phyloP scores from a whole-genome alignment of 169 alveolate species.

The Plasmodium ovale region DNA sequence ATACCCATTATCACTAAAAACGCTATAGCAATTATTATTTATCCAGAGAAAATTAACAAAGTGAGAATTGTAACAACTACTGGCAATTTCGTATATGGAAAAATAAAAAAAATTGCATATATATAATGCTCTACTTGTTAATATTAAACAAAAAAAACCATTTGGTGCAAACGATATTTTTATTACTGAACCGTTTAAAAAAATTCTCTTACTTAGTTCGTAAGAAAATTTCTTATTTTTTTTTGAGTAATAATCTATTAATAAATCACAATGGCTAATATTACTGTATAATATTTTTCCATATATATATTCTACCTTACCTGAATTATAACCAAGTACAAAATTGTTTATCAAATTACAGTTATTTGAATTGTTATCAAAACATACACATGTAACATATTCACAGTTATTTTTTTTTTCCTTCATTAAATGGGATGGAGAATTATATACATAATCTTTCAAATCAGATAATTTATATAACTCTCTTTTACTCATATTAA shows the following conservation, averaged over 20 bases:
- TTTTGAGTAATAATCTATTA: conserved; percentile 73
- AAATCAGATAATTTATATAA: conserved; percentile 39
- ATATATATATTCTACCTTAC: conserved; percentile 65
- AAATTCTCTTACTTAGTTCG: conserved; percentile 60
- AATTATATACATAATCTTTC: conserved; percentile 47
- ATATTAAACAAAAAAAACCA: conserved; percentile 73
- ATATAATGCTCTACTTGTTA: conserved; percentile 65
- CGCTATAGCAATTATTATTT: conserved; percentile 45
- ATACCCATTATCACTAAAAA: conserved; percentile 58
- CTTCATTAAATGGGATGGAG: conserved; percentile 67
- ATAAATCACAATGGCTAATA: conserved; percentile 75
- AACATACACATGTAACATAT: conserved; percentile 75
- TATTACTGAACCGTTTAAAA: conserved; percentile 63
- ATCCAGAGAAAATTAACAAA: conserved; percentile 70
- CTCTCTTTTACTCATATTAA: conserved; percentile 23
- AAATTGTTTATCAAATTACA: conserved; percentile 68
- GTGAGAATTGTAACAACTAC: conserved; percentile 32
- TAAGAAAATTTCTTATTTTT: conserved; percentile 67
- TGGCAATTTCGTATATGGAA: conserved; percentile 47
- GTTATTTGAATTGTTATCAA: conserved; percentile 66
- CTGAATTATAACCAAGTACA: conserved; percentile 63
- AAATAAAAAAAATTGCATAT: conserved; percentile 71
- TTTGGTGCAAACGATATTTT: conserved; percentile 61
- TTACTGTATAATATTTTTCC: conserved; percentile 65
- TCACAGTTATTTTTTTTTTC: conserved; percentile 57